Evolutionary conservation across 2,329 filamentous ascomycete genomes (phyloP), one percentile per base, ranked within the genome.

Genomic region (Acephala macrosclerotiorum): DNA sequence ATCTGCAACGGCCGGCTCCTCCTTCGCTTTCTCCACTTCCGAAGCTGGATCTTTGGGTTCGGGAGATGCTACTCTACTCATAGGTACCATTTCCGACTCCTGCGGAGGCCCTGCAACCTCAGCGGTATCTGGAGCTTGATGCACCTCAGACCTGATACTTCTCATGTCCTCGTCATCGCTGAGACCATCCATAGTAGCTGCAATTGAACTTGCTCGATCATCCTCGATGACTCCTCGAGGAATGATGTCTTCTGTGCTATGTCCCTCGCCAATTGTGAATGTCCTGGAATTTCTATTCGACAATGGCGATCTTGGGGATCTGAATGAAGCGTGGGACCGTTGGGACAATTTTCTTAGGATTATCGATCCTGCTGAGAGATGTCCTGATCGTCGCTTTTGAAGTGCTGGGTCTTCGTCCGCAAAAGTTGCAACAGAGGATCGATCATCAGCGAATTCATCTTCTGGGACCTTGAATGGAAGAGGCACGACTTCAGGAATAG

Each of bases 361-460:
- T n/a, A 53, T 58, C 79, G 86, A 86, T 58, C 80, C 77, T 14
- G 77, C 78, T 1, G 86, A 87, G 1, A 87, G 74, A 20, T 82
- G 80, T 58, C 83, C 83, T 4, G 80, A 82, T 20, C 83, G 68
- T 3, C 83, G 83, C 12, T 83, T 83, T 33, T 89, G 84, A 0
- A 80, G 82, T n/a, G 84, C 82, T 26, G 83, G 82, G 33, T 90
- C 87, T 36, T 83, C 80, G 64, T 91, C 89, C 18, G 90, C 89
- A 72, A 90, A 84, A 0, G 91, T 91, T 2, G 90, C 92, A 22
- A 92, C 82, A 1, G 91, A 92, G 2, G 90, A 93, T 33, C 83
- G 79, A 65, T 86, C 82, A 6, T 85, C 80, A 7, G 79, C 75
- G 4, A 82, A 79, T 1, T 81, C 78, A 14, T 81, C 78, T 22